Evolutionary conservation across 2,329 filamentous ascomycete genomes (phyloP).

Genomic region (Penicillium occitanis): DNA sequence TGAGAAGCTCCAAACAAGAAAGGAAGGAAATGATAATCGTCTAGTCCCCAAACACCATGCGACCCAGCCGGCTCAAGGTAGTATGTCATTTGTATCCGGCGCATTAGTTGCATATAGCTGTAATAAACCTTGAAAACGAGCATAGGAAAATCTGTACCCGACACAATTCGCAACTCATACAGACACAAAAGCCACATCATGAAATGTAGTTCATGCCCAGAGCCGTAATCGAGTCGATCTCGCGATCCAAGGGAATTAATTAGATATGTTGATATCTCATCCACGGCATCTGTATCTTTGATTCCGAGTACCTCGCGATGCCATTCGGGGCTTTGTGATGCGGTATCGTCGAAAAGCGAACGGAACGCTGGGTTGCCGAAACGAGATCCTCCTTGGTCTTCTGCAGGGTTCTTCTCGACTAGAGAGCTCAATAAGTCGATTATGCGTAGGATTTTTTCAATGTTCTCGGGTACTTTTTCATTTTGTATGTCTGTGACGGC

Average conservation of each 20-base stretch:
- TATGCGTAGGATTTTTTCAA: conserved; percentile 66
- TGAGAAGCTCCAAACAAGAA: conserved; percentile 95
- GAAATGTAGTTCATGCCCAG: conserved; percentile 96
- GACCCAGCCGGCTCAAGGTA: conserved; percentile 96
- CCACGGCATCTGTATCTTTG: conserved; percentile 52
- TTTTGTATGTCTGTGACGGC: conserved; percentile 31
- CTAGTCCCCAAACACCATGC: conserved; percentile 95
- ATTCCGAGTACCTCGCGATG: conserved; percentile 44
- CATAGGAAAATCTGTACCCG: conserved; percentile 65
- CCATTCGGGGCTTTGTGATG: conserved; percentile 41
- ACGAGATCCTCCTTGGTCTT: conserved; percentile 82
- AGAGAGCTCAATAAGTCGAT: conserved; percentile 68
- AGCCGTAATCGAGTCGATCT: conserved; percentile 90
- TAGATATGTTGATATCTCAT: conserved; percentile 78
- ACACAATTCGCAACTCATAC: conserved; percentile 70
- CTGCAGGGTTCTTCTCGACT: conserved; percentile 69
- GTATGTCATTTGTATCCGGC: conserved; percentile 82
- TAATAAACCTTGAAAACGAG: conserved; percentile 77
- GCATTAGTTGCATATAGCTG: conserved; percentile 83
- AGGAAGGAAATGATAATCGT: conserved; percentile 95
- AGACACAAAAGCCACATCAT: conserved; percentile 95
- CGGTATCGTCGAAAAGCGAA: conserved; percentile 64
- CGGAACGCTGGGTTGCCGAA: conserved; percentile 95
- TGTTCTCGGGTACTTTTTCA: conserved; percentile 53
- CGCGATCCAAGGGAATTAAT: conserved; percentile 81